Evolutionary conservation across 2,329 filamentous ascomycete genomes (phyloP).

Genomic region (Orbilia javanica): DNA sequence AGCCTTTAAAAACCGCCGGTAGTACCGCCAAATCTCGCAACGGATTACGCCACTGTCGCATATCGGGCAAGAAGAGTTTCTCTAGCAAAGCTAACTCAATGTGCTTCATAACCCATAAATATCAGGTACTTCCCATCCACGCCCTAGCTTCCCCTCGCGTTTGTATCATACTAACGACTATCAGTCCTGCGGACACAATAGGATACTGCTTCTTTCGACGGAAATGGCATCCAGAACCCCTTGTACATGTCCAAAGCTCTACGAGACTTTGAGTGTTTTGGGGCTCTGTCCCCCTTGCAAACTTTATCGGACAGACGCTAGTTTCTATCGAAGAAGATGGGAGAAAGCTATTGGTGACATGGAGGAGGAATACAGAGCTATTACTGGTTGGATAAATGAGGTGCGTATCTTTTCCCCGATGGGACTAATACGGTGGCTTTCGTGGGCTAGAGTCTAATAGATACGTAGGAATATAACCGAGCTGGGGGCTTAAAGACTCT

Average conservation of each 20-base stretch:
- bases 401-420: too few relatives aligned
- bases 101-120: slow-evolving; percentile 6
- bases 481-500: background rate
- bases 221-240: background rate
- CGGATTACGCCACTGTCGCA: too few relatives aligned
- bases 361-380: background rate
- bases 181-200: background rate
- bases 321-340: slow-evolving; percentile 1
- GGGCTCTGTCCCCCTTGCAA: background rate
- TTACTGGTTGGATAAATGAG: background rate
- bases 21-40: too few relatives aligned
- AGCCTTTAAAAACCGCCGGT: too few relatives aligned
- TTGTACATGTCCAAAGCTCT: slow-evolving; percentile 5
- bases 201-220: background rate
- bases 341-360: background rate
- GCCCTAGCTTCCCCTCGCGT: background rate
- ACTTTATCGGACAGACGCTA: background rate
- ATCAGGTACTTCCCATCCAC: background rate
- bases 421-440: too few relatives aligned
- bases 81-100: too few relatives aligned
- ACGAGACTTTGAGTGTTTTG: background rate
- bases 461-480: too few relatives aligned
- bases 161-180: too few relatives aligned
- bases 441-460: too few relatives aligned
- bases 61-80: too few relatives aligned